Evolutionary conservation across 176 grass and related monocot species (phyloP), one percentile per base, ranked within the genome.

Genomic region (Elaeis guineensis): DNA sequence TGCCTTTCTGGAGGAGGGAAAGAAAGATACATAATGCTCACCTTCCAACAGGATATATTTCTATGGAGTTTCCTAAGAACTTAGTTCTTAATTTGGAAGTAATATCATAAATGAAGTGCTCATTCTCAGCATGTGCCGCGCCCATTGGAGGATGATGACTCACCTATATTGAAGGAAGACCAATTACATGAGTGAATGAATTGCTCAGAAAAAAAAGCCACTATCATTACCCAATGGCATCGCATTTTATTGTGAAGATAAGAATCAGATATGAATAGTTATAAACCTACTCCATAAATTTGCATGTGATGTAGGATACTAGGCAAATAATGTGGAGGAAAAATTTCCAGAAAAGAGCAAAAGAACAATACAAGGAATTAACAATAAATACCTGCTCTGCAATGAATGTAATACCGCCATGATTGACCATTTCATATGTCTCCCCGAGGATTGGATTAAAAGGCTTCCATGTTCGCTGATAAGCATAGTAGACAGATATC

Each of bases 111-210:
- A 72, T 86, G 78, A 98, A 98, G 86, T 98, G 93, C 3, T 78
- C 79, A 17, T 98, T 98, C 70, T 98, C 93, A 73, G 75, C 72
- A 70, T 98, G 93, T 32, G 75, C 93, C 50, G 17, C 88, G 50
- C 93, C 83, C 93, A 92, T 98, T 9, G 93, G 93, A 69, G 93
- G 93, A 82, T 98, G 93, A 64, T 98, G 93, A 32, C 93, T 92
- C 64, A 98, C 93, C 93, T 92, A 44, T 12, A 14, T 44, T 9
- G 35, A 44, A 44, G 8, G 6, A 44, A 44, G 35, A 44, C 35
- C 35, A 44, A 44, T 2, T 44, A 14, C 35, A 35, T 35, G 8
- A 44, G 8, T 12, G 2, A 44, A 44, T 44, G 35, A 44, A 44
- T 44, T 44, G 0, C 11, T 44, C 11, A n/a, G 25, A 30, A 54